Evolutionary conservation across 176 grass and related monocot genomes (phyloP), one percentile per base, ranked within the genome.

Genomic region (Triticum turgidum): DNA sequence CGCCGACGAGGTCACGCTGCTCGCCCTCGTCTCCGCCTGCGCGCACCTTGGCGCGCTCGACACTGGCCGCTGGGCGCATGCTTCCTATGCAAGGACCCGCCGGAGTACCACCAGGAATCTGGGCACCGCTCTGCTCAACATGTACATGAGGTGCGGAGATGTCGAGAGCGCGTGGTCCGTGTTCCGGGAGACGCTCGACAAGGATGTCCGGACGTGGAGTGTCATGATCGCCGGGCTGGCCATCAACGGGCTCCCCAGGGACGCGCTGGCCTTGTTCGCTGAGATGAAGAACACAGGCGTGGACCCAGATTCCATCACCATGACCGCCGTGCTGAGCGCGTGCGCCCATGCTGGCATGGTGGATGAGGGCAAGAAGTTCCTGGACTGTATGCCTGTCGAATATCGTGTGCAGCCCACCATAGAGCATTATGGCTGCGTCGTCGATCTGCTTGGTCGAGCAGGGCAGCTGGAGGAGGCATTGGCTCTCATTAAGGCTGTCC

Each of bases 121-220:
- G 0, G 83, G 54, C 56, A 90, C 88, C 10, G 83, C 83, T n/a
- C 83, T 90, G 35, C 38, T 90, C 69, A 90, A 90, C 83, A 90
- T 90, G 88, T 90, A 90, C 47, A 74, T 85, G 41, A 90, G 79
- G 79, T 90, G 83, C 24, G 83, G 88, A 12, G 88, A 90, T 14
- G 65, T 90, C 12, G 69, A 76, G n/a, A 90, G 70, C 61, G 83
- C 88, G 0, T 61, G 78, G 77, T 61, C 61, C 18, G 47, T 86
- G 33, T 90, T 86, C 69, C 61, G 44, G 1, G 21, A 62, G 17
- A 82, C 73, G 37, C 59, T 13, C 17, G 37, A 82, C 47, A 90
- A 86, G 78, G 83, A 90, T 49, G 78, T 86, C 35, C 80, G 79
- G 70, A 71, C 62, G 3, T 90, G 88, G 88, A 86, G 78, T 6